Conservation (phyloP, 2,329 filamentous ascomycete genomes). For the Cercospora citrullina region DNA sequence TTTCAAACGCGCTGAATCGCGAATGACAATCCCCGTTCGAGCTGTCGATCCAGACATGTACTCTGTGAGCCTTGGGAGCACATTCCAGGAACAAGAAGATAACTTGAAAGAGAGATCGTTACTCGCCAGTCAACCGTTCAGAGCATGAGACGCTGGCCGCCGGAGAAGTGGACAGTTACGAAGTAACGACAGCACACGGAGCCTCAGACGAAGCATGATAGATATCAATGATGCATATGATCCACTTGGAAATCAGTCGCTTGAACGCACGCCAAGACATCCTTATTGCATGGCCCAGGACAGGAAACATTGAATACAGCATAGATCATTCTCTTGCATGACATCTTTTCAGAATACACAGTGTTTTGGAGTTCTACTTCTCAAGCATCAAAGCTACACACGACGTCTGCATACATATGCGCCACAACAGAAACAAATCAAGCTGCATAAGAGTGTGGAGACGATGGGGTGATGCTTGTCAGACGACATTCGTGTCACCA, state of each 20-base stretch:
- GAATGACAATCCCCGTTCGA: background rate
- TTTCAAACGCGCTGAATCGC: background rate
- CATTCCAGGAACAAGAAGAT: background rate
- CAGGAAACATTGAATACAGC: background rate
- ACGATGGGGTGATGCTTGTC: background rate
- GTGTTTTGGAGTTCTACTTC: background rate
- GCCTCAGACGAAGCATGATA: background rate
- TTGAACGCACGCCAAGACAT: background rate
- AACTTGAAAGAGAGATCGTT: background rate
- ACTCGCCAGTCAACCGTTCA: background rate
- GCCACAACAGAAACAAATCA: background rate
- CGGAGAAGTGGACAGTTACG: background rate
- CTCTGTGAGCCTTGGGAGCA: background rate
- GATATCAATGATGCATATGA: background rate
- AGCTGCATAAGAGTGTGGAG: background rate
- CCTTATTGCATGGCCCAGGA: background rate
- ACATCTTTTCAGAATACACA: background rate
- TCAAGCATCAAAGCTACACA: background rate
- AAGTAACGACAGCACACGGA: background rate
- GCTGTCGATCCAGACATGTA: background rate
- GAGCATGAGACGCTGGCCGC: background rate
- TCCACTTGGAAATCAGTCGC: background rate
- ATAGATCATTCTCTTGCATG: background rate
- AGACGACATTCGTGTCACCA: background rate
- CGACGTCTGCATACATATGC: background rate